Evolutionary conservation across 164 flowering plant species (phyloP).

Genomic region (Vitis cinerea): DNA sequence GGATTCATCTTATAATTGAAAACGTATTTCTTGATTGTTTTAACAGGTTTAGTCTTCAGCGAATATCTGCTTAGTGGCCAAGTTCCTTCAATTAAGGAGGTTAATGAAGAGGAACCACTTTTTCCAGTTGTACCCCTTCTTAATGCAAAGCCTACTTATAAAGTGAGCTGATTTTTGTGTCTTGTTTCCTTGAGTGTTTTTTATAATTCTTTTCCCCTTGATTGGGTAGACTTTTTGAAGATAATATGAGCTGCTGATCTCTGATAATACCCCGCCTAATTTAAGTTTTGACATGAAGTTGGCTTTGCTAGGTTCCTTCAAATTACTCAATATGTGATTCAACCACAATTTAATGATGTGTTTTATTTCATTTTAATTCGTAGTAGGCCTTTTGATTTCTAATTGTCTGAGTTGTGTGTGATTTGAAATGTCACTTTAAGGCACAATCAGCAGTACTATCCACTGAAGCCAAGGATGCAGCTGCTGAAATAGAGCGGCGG

Average conservation of each 20-base stretch:
- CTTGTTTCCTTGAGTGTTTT: background rate
- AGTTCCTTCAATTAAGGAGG: slow-evolving; percentile 85
- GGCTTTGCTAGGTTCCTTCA: no score
- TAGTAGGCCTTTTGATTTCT: no score
- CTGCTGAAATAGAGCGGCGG: slow-evolving; percentile 65
- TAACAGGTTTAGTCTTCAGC: slow-evolving; percentile 85
- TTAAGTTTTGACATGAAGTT: no score
- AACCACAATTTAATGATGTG: background rate
- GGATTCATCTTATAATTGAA: background rate
- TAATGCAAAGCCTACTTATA: slow-evolving; percentile 27
- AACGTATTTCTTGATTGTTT: background rate
- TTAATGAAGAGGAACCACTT: slow-evolving; percentile 91
- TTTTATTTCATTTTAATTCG: background rate
- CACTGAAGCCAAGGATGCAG: slow-evolving; percentile 78
- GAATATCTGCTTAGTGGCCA: slow-evolving; percentile 93
- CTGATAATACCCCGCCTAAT: no score
- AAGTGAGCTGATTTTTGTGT: slow-evolving; percentile 39
- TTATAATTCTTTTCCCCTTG: background rate
- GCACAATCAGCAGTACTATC: slow-evolving; percentile 47
- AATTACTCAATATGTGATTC: no score
- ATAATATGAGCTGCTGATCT: no score
- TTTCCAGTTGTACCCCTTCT: slow-evolving; percentile 61
- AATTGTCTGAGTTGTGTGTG: background rate
- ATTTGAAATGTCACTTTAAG: slow-evolving; percentile 23
- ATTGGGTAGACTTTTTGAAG: background rate